Conservation (phyloP, 345 rosid genomes). For the Euphorbia peplus region DNA sequence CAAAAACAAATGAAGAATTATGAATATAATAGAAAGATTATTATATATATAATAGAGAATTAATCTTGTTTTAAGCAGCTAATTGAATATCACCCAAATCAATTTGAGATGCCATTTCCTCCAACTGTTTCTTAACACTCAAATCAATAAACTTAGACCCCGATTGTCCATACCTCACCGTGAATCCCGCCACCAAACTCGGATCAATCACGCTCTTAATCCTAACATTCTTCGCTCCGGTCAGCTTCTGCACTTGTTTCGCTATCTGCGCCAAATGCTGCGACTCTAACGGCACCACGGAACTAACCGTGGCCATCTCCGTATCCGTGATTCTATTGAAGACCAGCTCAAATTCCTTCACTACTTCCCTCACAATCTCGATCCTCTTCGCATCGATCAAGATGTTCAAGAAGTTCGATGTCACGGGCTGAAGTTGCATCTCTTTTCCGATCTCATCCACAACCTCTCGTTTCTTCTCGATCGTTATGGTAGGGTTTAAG, state of each 20-base stretch:
- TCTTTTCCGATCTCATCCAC: conserved; percentile 58
- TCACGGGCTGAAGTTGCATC: conserved; percentile 48
- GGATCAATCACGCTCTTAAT: conserved; percentile 76
- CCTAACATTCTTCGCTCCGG: conserved; percentile 82
- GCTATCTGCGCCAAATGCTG: conserved; percentile 83
- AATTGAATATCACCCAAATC: conserved; percentile 74
- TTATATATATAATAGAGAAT: background rate
- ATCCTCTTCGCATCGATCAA: conserved; percentile 63
- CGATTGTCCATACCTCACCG: conserved; percentile 64
- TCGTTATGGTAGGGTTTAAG: conserved; percentile 49
- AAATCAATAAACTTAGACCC: conserved; percentile 87
- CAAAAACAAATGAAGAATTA: background rate
- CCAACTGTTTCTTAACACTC: conserved; percentile 96
- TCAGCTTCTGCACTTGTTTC: conserved; percentile 88
- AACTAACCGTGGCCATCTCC: conserved; percentile 72
- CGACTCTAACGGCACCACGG: conserved; percentile 74
- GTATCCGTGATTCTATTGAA: conserved; percentile 68
- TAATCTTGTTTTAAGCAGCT: conserved; percentile 32
- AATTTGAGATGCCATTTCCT: conserved; percentile 76
- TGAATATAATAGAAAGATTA: background rate
- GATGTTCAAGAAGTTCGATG: conserved; percentile 65
- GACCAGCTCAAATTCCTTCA: conserved; percentile 65
- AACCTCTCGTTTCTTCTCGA: conserved; percentile 48
- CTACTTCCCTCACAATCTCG: conserved; percentile 56
- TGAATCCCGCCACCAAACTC: conserved; percentile 85